Base-by-base conservation (phyloP, 2,329 filamentous ascomycete species). In the Phoma sp. region DNA sequence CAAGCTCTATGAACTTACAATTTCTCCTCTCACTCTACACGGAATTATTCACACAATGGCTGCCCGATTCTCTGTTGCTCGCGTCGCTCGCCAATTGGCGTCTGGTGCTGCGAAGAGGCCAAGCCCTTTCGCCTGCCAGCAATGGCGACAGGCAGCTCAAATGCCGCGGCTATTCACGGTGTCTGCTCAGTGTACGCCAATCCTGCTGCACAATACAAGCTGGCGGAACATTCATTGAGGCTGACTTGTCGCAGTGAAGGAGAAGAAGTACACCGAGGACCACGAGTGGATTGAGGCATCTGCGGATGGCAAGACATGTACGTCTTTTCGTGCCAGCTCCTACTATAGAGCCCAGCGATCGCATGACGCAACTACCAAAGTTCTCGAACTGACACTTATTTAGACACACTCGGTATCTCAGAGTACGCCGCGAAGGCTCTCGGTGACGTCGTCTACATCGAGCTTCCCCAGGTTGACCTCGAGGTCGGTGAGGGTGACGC, bases 241-340 rank as follows among this genome's bases (percentile, higher is more conserved):
- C 68, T 72, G 54, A 72, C 50, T 41, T 11, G 2, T 10, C 2
- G 33, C 60, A 90, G 87, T 78, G 69, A 79, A 82, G 50, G 80
- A 84, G 66, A 93, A 95, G 80, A 90, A 88, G 76, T 99, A 96
- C 83, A 97, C 95, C 62, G 89, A 93, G 76, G 93, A 97, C 74
- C 95, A 99, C 82, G 95, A 99, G 82, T 99, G 95, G 95, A 87
- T 99, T 75, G 92, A 97, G 78, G 80, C 96, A 57, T 88, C 87
- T 52, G 86, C 86, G 46, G 90, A 96, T 78, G 87, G 89, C 75
- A 93, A 90, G 77, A 89, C 88, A 44, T 93, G 90, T 81, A 85
- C 33, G 63, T 55, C 33, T 11, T 25, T 27, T 13, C n/a, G 50
- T 35, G 14, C 13, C 14, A 23, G 27, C 27, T 29, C 27, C 27